phyloP scores from a whole-genome alignment of 2,329 filamentous ascomycete species.

The Ophidiomyces ophidiicola region DNA sequence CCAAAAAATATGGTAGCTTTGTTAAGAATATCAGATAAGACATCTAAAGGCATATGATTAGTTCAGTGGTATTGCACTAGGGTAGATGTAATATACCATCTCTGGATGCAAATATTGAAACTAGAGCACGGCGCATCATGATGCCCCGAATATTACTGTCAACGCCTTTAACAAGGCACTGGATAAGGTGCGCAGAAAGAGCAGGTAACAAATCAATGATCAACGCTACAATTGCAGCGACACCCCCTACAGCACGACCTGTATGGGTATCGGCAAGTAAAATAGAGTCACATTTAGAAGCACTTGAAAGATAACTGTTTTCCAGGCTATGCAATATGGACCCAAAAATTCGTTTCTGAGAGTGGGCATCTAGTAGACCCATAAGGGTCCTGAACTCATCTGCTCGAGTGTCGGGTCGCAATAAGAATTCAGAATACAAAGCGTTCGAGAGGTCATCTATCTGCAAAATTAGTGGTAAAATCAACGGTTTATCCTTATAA shows the following conservation, averaged over 20 bases:
- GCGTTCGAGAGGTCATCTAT: slow-evolving; percentile 32
- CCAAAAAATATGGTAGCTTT: slow-evolving; percentile 64
- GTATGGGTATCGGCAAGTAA: not conserved
- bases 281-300: slow-evolving; percentile 11
- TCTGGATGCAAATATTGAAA: slow-evolving; percentile 46
- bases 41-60: slow-evolving; percentile 25
- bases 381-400: slow-evolving; percentile 31
- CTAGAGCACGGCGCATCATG: slow-evolving; percentile 54
- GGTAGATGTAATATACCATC: slow-evolving; percentile 31
- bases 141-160: slow-evolving; percentile 54
- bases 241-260: slow-evolving; percentile 33
- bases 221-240: slow-evolving; percentile 44
- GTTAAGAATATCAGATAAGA: slow-evolving; percentile 42
- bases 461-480: slow-evolving; percentile 14
- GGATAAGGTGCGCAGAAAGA: slow-evolving; percentile 44
- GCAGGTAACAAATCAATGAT: slow-evolving; percentile 39
- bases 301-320: slow-evolving; percentile 27
- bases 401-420: slow-evolving; percentile 21
- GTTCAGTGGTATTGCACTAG: not conserved
- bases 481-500: not conserved
- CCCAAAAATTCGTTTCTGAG: slow-evolving; percentile 38
- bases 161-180: slow-evolving; percentile 54
- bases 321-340: slow-evolving; percentile 35
- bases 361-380: slow-evolving; percentile 34
- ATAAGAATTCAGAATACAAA: slow-evolving; percentile 29